Percentiles rank a stretch among this genome's conserved stretches.
Evolutionary conservation across 208 protist species (phyloP).

Genomic region (Acanthamoeba healyi): DNA sequence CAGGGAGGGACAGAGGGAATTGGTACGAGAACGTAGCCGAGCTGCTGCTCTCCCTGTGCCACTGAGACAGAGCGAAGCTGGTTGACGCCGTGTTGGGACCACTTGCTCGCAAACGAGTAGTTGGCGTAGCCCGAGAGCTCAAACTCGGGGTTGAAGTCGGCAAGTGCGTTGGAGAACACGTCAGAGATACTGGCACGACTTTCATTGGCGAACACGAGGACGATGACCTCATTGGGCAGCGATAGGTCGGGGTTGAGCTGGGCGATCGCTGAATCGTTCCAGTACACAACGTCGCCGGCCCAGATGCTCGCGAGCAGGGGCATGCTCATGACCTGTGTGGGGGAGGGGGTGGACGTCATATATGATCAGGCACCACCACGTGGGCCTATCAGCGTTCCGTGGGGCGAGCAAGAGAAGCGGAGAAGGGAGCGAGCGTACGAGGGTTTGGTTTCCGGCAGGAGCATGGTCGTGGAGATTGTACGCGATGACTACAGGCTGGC

Average conservation of each 20-base stretch:
- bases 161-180: constrained; percentile 1
- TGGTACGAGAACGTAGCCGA: not conserved
- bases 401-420: too few relatives aligned
- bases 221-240: not conserved
- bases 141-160: not conserved
- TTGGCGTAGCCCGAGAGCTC: not conserved
- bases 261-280: constrained; percentile 39
- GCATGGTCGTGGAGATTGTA: not conserved
- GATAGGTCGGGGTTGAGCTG: constrained; percentile 7
- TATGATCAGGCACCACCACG: not conserved
- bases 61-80: not conserved
- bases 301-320: constrained; percentile 7
- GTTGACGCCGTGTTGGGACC: not conserved
- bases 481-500: not conserved
- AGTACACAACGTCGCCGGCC: not conserved
- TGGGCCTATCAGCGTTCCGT: too few relatives aligned
- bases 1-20: not conserved
- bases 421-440: too few relatives aligned
- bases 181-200: not conserved
- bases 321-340: not conserved
- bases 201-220: constrained; percentile 10
- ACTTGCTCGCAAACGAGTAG: not conserved
- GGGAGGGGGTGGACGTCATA: not conserved
- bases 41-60: not conserved
- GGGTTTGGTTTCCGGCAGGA: not conserved